These are phyloP conservation scores for Lithohypha guttulata DNA, from an alignment of 2,329 filamentous ascomycete species.

Conservation along the genomic window DNA sequence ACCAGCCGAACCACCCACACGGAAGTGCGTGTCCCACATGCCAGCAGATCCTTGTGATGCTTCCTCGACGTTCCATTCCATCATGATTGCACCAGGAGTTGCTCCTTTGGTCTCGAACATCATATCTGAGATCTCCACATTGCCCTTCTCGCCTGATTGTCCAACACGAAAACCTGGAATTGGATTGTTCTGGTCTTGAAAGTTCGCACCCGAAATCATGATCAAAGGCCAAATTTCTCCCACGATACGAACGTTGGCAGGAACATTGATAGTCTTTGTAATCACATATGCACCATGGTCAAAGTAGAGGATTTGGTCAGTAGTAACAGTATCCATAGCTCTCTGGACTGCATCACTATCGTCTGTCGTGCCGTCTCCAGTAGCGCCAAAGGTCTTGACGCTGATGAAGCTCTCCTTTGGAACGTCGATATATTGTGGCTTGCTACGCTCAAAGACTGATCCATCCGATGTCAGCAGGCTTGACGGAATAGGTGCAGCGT, in stretches of 20 bases:
- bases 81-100: slow-evolving; percentile 75
- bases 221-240: slow-evolving; percentile 88
- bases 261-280: slow-evolving; percentile 49
- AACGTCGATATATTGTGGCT: slow-evolving; percentile 73
- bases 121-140: slow-evolving; percentile 78
- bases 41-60: slow-evolving; percentile 57
- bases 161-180: slow-evolving; percentile 81
- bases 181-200: slow-evolving; percentile 64
- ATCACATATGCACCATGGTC: slow-evolving; percentile 55
- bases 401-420: slow-evolving; percentile 63
- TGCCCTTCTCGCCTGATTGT: slow-evolving; percentile 61
- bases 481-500: slow-evolving; percentile 51
- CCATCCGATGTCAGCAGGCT: slow-evolving; percentile 54
- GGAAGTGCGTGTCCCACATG: slow-evolving; percentile 94
- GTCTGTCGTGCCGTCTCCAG: slow-evolving; percentile 77
- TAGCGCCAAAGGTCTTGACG: slow-evolving; percentile 71
- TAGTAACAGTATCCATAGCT: slow-evolving; percentile 55
- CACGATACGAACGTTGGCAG: slow-evolving; percentile 71
- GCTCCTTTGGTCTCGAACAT: slow-evolving; percentile 76
- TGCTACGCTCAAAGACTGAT: slow-evolving; percentile 69
- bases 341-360: slow-evolving; percentile 78
- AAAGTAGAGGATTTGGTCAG: slow-evolving; percentile 53
- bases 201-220: slow-evolving; percentile 66
- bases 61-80: slow-evolving; percentile 80
- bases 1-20: slow-evolving; percentile 76